A percentile compares a stretch with the other conserved stretches of the same genome.
Conservation (phyloP, 2,329 filamentous ascomycete genomes). For the Blastomyces parvus region DNA sequence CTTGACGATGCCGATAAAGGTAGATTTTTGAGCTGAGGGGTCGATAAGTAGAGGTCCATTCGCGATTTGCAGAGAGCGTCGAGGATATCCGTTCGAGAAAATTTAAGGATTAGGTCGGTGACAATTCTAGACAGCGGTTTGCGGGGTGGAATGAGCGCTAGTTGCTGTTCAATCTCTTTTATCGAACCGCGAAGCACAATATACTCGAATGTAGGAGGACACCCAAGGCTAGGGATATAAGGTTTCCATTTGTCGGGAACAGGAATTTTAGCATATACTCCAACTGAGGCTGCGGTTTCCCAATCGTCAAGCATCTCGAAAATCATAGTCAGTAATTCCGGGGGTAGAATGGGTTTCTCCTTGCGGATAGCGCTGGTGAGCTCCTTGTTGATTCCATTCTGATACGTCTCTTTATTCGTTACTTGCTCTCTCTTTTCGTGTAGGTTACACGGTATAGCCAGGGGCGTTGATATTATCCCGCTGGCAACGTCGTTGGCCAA, state of each 20-base stretch:
- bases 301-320: constrained; percentile 74
- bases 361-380: background rate
- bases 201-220: constrained; percentile 63
- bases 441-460: background rate
- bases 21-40: constrained; percentile 70
- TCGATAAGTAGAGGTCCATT: constrained; percentile 72
- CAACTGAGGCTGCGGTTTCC: constrained; percentile 75
- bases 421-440: background rate
- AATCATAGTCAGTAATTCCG: constrained; percentile 83
- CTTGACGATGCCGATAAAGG: constrained; percentile 81
- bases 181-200: constrained; percentile 66
- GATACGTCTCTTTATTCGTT: background rate
- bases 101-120: constrained; percentile 84
- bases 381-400: background rate
- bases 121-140: constrained; percentile 69
- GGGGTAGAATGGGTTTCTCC: constrained; percentile 46
- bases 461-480: background rate
- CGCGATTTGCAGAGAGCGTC: constrained; percentile 58
- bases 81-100: constrained; percentile 70
- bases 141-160: constrained; percentile 58
- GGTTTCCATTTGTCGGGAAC: constrained; percentile 64
- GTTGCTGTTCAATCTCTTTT: constrained; percentile 60
- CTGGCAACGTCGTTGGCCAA: background rate
- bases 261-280: constrained; percentile 67
- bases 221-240: constrained; percentile 52